Conservation (phyloP, 129 eudicot species). For the Artemisia argyi region DNA sequence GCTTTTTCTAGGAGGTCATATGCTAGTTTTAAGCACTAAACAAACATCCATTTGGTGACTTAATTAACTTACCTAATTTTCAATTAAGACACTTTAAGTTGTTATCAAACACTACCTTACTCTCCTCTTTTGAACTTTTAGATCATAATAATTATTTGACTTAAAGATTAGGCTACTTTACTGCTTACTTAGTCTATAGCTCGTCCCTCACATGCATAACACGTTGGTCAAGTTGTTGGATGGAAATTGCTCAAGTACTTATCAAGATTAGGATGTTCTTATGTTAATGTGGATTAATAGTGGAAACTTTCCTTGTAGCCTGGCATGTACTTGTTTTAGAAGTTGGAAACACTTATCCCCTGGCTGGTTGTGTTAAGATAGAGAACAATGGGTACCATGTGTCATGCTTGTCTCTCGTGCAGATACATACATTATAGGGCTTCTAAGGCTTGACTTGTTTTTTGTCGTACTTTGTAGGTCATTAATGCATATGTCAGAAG, state of each 20-base stretch:
- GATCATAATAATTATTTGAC: background rate
- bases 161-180: background rate
- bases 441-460: constrained; percentile 10
- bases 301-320: background rate
- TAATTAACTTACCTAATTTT: too few species aligned
- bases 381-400: constrained; percentile 1
- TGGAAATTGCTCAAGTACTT: constrained; percentile 11
- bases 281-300: background rate
- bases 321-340: constrained; percentile 1
- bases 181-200: constrained; percentile 13
- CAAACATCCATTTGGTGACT: too few species aligned
- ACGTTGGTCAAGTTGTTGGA: background rate
- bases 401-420: background rate
- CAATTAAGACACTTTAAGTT: too few species aligned
- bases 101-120: too few species aligned
- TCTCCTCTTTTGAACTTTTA: background rate
- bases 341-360: background rate
- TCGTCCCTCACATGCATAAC: background rate
- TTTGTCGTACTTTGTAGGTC: constrained; percentile 50
- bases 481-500: constrained; percentile 89
- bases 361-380: constrained; percentile 7
- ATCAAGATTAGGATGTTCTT: background rate
- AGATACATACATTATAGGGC: background rate
- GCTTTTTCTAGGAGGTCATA: too few species aligned
- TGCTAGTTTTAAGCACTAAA: too few species aligned